Evolutionary conservation across 2,329 filamentous ascomycete genomes (phyloP).

Genomic region (Fusarium anthophilum): DNA sequence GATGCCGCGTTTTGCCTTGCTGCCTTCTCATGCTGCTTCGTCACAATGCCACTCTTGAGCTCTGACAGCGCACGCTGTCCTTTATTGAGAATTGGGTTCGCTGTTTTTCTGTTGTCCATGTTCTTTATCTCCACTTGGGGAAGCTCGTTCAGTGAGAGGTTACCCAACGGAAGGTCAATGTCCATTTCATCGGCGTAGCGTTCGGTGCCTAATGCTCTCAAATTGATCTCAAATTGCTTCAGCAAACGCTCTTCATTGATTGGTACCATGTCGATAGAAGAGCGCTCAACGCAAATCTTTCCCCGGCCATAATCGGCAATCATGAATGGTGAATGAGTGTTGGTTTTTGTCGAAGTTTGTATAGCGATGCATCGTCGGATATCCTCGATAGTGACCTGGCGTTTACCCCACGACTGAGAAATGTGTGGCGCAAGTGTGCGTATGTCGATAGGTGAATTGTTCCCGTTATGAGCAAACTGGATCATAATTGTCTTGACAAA

Average conservation of each 20-base stretch:
- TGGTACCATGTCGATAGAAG: conserved; percentile 48
- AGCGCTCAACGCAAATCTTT: conserved; percentile 68
- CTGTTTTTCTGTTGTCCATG: conserved; percentile 50
- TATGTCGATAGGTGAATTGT: conserved; percentile 70
- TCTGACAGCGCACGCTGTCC: conserved; percentile 76
- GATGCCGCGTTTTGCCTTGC: conserved; percentile 47
- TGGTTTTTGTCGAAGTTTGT: conserved; percentile 53
- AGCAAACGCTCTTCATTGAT: conserved; percentile 64
- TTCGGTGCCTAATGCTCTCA: conserved; percentile 58
- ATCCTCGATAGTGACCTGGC: conserved; percentile 71
- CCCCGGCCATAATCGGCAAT: conserved; percentile 63
- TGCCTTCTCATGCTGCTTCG: conserved; percentile 60
- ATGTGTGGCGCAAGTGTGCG: conserved; percentile 68
- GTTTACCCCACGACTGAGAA: conserved; percentile 77
- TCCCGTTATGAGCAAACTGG: conserved; percentile 75
- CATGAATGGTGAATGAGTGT: conserved; percentile 51
- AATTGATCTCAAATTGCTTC: conserved; percentile 62
- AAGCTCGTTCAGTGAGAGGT: conserved; percentile 61
- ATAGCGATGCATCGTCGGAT: conserved; percentile 73
- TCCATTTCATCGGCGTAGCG: conserved; percentile 38
- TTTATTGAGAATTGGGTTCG: conserved; percentile 68
- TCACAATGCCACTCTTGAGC: conserved; percentile 69
- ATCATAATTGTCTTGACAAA: conserved; percentile 75
- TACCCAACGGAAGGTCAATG: conserved; percentile 41
- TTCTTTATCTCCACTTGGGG: conserved; percentile 50